Conservation (phyloP, 2,329 filamentous ascomycete species). For the Fusarium stilboides region DNA sequence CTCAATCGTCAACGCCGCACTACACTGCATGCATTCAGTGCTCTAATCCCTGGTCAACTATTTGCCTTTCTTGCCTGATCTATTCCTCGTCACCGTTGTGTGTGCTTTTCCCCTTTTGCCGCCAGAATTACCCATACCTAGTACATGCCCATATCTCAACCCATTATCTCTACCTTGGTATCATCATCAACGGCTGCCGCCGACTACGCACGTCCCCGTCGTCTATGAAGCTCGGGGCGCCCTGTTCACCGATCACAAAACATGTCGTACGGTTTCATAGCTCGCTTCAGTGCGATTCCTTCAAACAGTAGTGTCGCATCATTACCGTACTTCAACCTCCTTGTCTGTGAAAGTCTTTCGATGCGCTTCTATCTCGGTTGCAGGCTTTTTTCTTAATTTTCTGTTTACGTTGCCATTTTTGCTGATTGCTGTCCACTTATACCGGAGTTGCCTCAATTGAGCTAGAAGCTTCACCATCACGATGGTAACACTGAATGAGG, state of each 20-base stretch:
- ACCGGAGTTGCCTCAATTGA: conserved; percentile 39
- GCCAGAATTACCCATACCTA: conserved; percentile 18
- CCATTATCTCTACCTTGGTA: conserved; percentile 6
- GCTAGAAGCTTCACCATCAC: conserved; percentile 41
- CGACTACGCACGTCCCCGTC: conserved; percentile 30
- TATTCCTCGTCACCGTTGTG: conserved; percentile 2
- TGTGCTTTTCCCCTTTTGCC: conserved; percentile 20
- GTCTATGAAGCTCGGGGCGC: conserved; percentile 34
- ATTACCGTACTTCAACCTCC: background rate
- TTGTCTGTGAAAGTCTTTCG: conserved; percentile 19
- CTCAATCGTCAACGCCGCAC: conserved; percentile 15
- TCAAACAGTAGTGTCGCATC: background rate
- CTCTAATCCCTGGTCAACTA: background rate
- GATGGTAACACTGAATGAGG: conserved; percentile 35
- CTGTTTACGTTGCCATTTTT: conserved; percentile 27
- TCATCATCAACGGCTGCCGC: conserved; percentile 28
- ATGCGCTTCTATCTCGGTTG: conserved; percentile 28
- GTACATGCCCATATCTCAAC: conserved; percentile 5
- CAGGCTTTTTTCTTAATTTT: conserved; percentile 24
- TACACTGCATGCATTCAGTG: background rate
- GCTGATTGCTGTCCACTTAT: conserved; percentile 32
- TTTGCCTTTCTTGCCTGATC: conserved; percentile 23
- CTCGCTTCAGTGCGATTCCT: conserved; percentile 2
- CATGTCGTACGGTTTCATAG: conserved; percentile 33
- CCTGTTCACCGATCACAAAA: conserved; percentile 24